Evolutionary conservation across 495 filamentous ascomycete genomes (phyloP).

Genomic region (Neurospora sp.): DNA sequence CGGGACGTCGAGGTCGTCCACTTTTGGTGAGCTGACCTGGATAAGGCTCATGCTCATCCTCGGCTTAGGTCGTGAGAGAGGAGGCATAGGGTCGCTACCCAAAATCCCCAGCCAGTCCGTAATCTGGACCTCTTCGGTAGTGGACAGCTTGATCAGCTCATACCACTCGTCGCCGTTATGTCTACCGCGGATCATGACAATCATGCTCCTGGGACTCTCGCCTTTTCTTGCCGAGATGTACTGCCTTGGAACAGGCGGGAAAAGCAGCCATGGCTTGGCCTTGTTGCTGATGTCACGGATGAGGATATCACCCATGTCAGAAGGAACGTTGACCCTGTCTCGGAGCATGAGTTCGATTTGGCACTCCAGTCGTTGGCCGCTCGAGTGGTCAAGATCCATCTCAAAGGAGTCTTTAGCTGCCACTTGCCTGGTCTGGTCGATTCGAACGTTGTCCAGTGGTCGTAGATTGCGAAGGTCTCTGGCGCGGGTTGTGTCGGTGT

Average conservation of each 20-base stretch:
- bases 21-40: slow-evolving; percentile 36
- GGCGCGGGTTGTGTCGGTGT: slow-evolving; percentile 67
- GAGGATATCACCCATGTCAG: slow-evolving; percentile 66
- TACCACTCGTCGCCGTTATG: slow-evolving; percentile 59
- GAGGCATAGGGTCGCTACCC: slow-evolving; percentile 66
- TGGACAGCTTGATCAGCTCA: slow-evolving; percentile 63
- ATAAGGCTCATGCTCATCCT: slow-evolving; percentile 19
- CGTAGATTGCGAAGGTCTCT: slow-evolving; percentile 69
- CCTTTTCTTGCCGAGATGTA: slow-evolving; percentile 73
- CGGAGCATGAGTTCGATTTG: slow-evolving; percentile 80
- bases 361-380: slow-evolving; percentile 77
- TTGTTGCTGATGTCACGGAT: slow-evolving; percentile 75
- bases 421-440: slow-evolving; percentile 67
- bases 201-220: slow-evolving; percentile 55
- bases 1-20: slow-evolving; percentile 53
- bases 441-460: slow-evolving; percentile 53
- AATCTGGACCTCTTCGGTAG: slow-evolving; percentile 64
- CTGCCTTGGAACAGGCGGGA: slow-evolving; percentile 63
- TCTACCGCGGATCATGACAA: slow-evolving; percentile 73
- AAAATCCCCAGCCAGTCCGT: slow-evolving; percentile 82
- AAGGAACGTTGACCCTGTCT: slow-evolving; percentile 50
- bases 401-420: slow-evolving; percentile 82
- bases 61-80: slow-evolving; percentile 32
- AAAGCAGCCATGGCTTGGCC: slow-evolving; percentile 72
- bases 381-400: slow-evolving; percentile 78